Conservation (phyloP, 2,329 filamentous ascomycete genomes). For the Apiospora saccharicola region DNA sequence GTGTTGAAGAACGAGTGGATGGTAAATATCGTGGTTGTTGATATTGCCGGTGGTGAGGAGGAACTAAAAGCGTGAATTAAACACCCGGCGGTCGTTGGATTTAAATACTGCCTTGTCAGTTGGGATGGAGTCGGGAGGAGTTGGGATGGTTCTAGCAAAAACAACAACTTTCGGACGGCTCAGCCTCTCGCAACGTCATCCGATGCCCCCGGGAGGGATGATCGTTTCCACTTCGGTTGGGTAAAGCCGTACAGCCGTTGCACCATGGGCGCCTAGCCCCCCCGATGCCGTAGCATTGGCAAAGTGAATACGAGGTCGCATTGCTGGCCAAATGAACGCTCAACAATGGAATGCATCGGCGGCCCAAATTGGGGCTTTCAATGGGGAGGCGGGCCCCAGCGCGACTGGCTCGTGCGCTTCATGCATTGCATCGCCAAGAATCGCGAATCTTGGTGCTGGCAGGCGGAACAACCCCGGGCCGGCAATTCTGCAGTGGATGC, state of each 20-base stretch:
- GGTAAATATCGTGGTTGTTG: not conserved
- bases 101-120: not conserved
- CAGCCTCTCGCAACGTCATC: slow-evolving; percentile 15
- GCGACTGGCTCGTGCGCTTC: not conserved
- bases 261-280: not conserved
- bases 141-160: not conserved
- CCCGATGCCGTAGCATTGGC: not conserved
- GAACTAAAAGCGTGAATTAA: not conserved
- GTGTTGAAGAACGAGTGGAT: not conserved
- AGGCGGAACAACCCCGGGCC: not conserved
- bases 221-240: slow-evolving; percentile 20
- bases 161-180: not conserved
- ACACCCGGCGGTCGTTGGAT: slow-evolving; percentile 5
- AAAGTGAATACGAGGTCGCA: slow-evolving; percentile 16
- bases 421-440: slow-evolving; percentile 4
- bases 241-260: not conserved
- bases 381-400: not conserved
- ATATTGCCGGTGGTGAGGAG: not conserved
- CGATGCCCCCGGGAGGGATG: not conserved
- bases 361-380: not conserved
- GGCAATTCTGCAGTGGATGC: not conserved
- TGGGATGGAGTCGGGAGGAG: not conserved
- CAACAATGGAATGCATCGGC: no score
- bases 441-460: not conserved
- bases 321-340: not conserved